Percentiles rank a stretch among this genome's conserved stretches.
These are phyloP conservation scores for Globisporangium sylvaticum DNA, from an alignment of 352 stramenopile genomes.

Conservation along the genomic window DNA sequence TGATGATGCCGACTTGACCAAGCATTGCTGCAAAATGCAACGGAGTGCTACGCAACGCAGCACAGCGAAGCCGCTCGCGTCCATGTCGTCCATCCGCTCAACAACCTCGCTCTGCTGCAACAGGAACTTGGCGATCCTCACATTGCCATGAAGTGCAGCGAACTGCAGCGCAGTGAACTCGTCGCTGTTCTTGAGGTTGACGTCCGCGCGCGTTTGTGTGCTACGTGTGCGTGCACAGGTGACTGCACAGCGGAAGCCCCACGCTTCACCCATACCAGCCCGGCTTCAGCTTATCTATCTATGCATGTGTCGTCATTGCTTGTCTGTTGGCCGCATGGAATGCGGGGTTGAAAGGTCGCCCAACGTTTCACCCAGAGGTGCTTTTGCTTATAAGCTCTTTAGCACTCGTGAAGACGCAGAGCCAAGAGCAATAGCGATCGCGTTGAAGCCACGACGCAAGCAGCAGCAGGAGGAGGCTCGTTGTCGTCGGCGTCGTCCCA, in stretches of 20 bases:
- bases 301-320: not conserved
- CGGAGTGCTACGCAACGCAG: constrained; percentile 3
- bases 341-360: not conserved
- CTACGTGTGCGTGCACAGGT: not conserved
- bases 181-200: not conserved
- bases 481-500: not conserved
- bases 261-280: too few species aligned
- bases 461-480: not conserved
- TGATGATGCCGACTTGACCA: constrained; percentile 19
- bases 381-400: too few species aligned
- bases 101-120: not conserved
- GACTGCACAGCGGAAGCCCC: not conserved
- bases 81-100: constrained; percentile 1
- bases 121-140: not conserved
- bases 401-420: not conserved
- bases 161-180: constrained; percentile 6
- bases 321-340: not conserved
- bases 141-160: not conserved
- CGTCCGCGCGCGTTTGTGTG: not conserved
- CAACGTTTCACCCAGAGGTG: not conserved
- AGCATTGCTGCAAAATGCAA: constrained; percentile 26
- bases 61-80: constrained; percentile 3
- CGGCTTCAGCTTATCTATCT: not conserved
- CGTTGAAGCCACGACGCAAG: not conserved
- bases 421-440: not conserved